Base-by-base conservation (phyloP, 129 eudicot species). In the Centella asiatica region DNA sequence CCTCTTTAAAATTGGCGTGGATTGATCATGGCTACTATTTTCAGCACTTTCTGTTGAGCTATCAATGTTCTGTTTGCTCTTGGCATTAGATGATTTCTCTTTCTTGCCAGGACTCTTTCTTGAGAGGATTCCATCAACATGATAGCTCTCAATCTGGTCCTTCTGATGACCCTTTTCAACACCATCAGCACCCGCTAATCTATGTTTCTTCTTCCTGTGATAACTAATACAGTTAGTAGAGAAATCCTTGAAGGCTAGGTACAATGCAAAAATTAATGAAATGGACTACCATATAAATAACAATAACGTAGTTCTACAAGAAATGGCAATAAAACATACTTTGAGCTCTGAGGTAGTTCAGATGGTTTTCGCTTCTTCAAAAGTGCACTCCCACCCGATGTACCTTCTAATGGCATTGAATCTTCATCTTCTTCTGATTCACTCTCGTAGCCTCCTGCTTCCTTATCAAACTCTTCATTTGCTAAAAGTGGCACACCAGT, bases 381-480 rank as follows among this genome's bases (percentile, higher is more conserved):
- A 71, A 56, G 68, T 27, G 64, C 70, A 72, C 75, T 76, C 15
- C 66, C 72, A 57, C 32, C 61, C 19, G 74, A 65, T 26, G 81
- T 60, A 58, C 69, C 67, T 57, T 75, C 72, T 39, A 51, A 57
- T 31, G 67, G 49, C 8, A 44, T 53, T 44, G 39, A 22, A 57
- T 72, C 80, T 69, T 71, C 77, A 22, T 57, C 70, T 29, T 74
- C 77, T 54, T 76, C 84, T 8, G 62, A 57, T 49, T 80, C 87
- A 88, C 89, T 82, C 69, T 72, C 71, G 77, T 80, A 82, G 17
- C 95, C 99, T 44, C 85, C 89, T 62, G 77, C 76, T 81, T 85
- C 96, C 65, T 82, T 78, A 29, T 76, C 95, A 75, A 82, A 88
- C 72, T 87, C 96, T 69, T 80, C 89, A 80, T 87, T 93, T 9